A percentile compares a stretch with the other conserved stretches of the same genome.
phyloP scores from a whole-genome alignment of 2,329 filamentous ascomycete species.

The Penicillium aurantiogriseum region DNA sequence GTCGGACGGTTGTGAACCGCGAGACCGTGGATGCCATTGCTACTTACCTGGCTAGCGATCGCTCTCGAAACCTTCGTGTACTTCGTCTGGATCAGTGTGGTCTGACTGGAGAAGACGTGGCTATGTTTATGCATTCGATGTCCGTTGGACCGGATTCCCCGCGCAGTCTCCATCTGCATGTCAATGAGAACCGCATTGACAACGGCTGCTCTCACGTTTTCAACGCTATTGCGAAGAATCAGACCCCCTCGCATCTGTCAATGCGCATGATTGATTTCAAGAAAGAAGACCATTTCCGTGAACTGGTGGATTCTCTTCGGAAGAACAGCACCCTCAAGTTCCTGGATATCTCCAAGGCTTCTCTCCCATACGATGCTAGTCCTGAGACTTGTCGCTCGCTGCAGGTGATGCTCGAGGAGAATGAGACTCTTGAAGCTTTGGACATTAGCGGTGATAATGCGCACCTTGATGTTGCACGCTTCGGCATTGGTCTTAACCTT shows the following conservation, averaged over 20 bases:
- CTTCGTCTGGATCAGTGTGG: conserved; percentile 67
- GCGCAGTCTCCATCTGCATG: conserved; percentile 63
- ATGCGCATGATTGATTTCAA: conserved; percentile 69
- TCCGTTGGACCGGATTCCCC: conserved; percentile 48
- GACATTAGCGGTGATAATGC: conserved; percentile 72
- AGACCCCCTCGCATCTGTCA: conserved; percentile 62
- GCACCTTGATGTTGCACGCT: conserved; percentile 66
- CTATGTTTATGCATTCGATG: conserved; percentile 64
- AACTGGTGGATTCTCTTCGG: conserved; percentile 61
- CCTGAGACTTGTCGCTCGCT: conserved; percentile 65
- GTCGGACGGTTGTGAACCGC: conserved; percentile 61
- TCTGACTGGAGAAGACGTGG: conserved; percentile 63
- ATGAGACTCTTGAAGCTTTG: conserved; percentile 63
- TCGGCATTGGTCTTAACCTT: conserved; percentile 66
- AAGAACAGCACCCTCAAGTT: conserved; percentile 62
- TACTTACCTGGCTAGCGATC: conserved; percentile 61
- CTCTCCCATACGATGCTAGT: conserved; percentile 66
- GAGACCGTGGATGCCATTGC: conserved; percentile 65
- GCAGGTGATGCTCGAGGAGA: conserved; percentile 64
- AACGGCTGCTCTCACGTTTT: conserved; percentile 45
- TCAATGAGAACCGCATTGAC: conserved; percentile 59
- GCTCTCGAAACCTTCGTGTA: conserved; percentile 60
- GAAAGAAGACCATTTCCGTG: conserved; percentile 62
- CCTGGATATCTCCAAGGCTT: conserved; percentile 68
- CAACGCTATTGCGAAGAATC: conserved; percentile 48